Percentiles rank a stretch among this genome's conserved stretches.
Conservation (phyloP, 192 early-diverging fungal genomes). For the Umbelopsis sp. region DNA sequence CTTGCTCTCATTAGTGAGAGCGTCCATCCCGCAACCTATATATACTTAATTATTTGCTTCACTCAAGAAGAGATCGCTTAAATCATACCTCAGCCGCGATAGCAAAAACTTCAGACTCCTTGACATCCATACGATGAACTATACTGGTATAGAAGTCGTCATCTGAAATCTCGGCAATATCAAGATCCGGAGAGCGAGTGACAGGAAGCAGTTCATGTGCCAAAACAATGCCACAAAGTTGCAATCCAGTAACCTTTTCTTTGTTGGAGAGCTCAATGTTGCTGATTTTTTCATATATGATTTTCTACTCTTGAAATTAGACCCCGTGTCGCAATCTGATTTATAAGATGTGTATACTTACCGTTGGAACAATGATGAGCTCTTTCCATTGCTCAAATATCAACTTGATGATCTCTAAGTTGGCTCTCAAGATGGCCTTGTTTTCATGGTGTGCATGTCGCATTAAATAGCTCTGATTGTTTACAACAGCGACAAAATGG, state of each 20-base stretch:
- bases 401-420: constrained; percentile 60
- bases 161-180: constrained; percentile 40
- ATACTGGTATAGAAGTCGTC: constrained; percentile 46
- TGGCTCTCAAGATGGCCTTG: constrained; percentile 45
- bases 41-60: not conserved
- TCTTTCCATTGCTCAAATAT: constrained; percentile 67
- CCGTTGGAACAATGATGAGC: constrained; percentile 65
- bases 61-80: not conserved
- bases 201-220: constrained; percentile 55
- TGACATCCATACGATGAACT: constrained; percentile 46
- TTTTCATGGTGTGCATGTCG: constrained; percentile 44
- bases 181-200: constrained; percentile 42
- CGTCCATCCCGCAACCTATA: constrained; percentile 38
- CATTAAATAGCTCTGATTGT: constrained; percentile 41
- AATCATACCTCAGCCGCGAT: constrained; percentile 57
- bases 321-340: not conserved
- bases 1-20: constrained; percentile 44
- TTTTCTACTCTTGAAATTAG: constrained; percentile 31
- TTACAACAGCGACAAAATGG: constrained; percentile 25
- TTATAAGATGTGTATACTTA: constrained; percentile 29
- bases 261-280: constrained; percentile 44
- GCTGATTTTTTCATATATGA: constrained; percentile 48
- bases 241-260: constrained; percentile 59
- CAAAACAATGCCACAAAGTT: constrained; percentile 58
- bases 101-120: constrained; percentile 43